Evolutionary conservation across 139 green algal species (phyloP), one percentile per base, ranked within the genome.

Genomic region (Tetradesmus obliquus): DNA sequence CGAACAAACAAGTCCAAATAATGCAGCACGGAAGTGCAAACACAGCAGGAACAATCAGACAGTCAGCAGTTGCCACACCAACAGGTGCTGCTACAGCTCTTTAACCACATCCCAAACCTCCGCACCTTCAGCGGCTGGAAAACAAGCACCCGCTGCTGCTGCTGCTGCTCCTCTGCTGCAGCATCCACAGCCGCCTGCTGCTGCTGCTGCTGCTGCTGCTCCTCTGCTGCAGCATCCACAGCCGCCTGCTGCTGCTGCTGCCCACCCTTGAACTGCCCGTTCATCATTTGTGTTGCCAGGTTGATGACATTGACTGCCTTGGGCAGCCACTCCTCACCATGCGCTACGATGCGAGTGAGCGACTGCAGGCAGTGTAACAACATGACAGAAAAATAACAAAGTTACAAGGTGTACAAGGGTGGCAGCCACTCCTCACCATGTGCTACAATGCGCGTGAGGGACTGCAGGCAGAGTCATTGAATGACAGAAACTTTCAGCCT

Each of bases 61-160:
- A 12, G 19, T 24, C 72, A 81, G 5, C 3, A 53, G 72, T 12
- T 45, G 19, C 19, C 72, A 81, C 19, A 5, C 24, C 24, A 1
- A 12, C 19, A 45, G 79, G 9, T 74, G 13, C 51, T 15, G 54
- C 83, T 6, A 1, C 53, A 51, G 57, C 10, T 8, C 55, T 55
- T 76, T 45, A 45, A 45, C 32, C 32, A 45, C 32, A 45, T 45
- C 32, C 2, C 22, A 32, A 5, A 45, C 9, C 8, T 2, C 2
- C 76, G n/a, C 76, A 89, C 85, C 45, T 53, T 8, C 24, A 89
- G 19, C 2, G 85, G 85, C 85, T 89, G 85, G 51, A 81, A 89
- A 32, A 89, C 57, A 22, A 88, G n/a, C 57, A 88, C 20, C 57
- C 22, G 53, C 19, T 58, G 32, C 45, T 60, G 80, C 80, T 58